Base-by-base conservation (phyloP, 2,329 filamentous ascomycete genomes). In the Hansfordia pulvinata region DNA sequence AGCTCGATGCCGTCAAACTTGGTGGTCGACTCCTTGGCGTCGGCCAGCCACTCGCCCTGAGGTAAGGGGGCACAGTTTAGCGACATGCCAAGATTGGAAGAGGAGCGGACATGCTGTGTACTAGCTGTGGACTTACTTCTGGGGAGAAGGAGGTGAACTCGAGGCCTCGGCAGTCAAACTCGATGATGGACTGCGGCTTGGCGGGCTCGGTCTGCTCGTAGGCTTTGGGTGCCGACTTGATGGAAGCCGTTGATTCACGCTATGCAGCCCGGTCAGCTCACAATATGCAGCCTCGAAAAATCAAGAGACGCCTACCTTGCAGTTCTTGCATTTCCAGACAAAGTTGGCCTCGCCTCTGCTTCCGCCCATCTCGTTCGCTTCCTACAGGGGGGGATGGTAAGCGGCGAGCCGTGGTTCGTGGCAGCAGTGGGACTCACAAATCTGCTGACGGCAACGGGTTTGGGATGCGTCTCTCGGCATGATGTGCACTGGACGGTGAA, bases 401-500 rank as follows among this genome's bases (percentile, higher is more conserved):
- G n/a, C n/a, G n/a, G n/a, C n/a, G n/a, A n/a, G n/a, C n/a, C 13
- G 13, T 11, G 25, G 26, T 34, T 20, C 33, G 23, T 19, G 9
- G 20, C 9, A 10, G 5, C 9, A 12, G 8, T 10, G 16, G 9
- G 18, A 18, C 11, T 19, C 12, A 93, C 86, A 62, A 92, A 93
- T 35, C 88, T 79, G 56, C 70, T 93, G 36, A 96, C 71, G 30
- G 76, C 78, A 27, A 98, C 73, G 58, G 71, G 76, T 42, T 94
- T 98, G 8, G 79, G 69, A 50, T 98, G 86, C 2, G 68, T 76
- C 53, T 98, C 90, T 33, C 85, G 76, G 54, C 90, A 98, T 29
- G 86, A 93, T n/a, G 84, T 94, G 58, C 90, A 98, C 62, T 94
- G 83, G 19, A 98, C 88, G 49, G 81, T 90, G 70, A 98, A 96